Evolutionary conservation across 1,284 basidiomycete species (phyloP), one percentile per base, ranked within the genome.

Genomic region (Paramarasmius palmivorus): DNA sequence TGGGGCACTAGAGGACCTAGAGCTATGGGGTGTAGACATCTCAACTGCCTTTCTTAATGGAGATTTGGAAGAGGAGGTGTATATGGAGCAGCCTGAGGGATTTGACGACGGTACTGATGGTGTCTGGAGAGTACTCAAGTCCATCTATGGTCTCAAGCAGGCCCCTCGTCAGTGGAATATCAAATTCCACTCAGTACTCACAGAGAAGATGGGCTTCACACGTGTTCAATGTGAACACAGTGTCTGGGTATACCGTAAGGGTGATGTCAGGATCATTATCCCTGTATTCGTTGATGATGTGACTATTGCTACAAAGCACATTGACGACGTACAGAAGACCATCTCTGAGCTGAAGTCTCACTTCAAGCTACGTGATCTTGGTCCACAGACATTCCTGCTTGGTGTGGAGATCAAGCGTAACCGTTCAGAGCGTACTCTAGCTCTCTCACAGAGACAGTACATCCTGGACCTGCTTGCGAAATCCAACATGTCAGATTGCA

Each of bases 361-460:
- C 49, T 69, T 69, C 62, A 65, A 71, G 47, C 65, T 71, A 55
- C 63, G 62, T 19, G 63, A 68, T 50, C 58, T 72, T 1, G 68
- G 70, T 5, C 59, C 60, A n/a, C 62, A 63, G 0, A 53, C 48
- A 10, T 65, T 56, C 40, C 59, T 72, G 9, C 63, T 74, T n/a
- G 67, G 67, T 10, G 62, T 73, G 25, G 51, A 66, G 36, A 61
- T 73, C 40, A 56, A 38, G 3, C 61, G 62, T 1, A 61, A 73
- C 44, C 59, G 59, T 1, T 19, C 17, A 5, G 49, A 50, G 0
- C 59, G 59, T 22, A 63, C 61, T 7, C 51, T 73, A 35, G 34
- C 41, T 1, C 60, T 73, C 5, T 61, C 65, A 0, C 73, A 74
- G 52, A 50, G 47, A 0, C 61, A 64, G 2, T 71, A 73, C 54